Percentiles rank a stretch among this genome's conserved stretches.
phyloP scores from a whole-genome alignment of 495 filamentous ascomycete species.

The Chaetomium cochliodes region DNA sequence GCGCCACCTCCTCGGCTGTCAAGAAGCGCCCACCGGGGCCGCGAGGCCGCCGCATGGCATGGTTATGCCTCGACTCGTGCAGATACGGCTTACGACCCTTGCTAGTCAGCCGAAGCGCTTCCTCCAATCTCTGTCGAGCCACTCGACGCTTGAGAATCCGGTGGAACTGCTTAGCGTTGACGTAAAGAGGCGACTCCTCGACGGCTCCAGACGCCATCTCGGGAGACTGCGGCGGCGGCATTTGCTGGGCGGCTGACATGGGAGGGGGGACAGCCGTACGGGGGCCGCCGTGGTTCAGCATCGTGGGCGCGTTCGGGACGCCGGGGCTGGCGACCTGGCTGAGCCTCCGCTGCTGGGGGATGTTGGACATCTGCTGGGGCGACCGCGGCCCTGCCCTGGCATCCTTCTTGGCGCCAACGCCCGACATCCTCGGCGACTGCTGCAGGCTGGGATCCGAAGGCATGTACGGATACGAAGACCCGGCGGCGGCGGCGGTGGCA shows the following conservation, averaged over 20 bases:
- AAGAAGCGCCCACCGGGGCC: slow-evolving; percentile 96
- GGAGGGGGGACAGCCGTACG: slow-evolving; percentile 47
- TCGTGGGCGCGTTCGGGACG: slow-evolving; percentile 54
- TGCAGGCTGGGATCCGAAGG: slow-evolving; percentile 54
- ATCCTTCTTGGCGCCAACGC: slow-evolving; percentile 55
- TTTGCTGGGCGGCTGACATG: slow-evolving; percentile 48
- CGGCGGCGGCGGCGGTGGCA: slow-evolving; percentile 66
- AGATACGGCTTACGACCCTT: slow-evolving; percentile 97
- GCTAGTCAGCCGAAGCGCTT: slow-evolving; percentile 82
- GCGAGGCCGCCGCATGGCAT: slow-evolving; percentile 93
- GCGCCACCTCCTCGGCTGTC: slow-evolving; percentile 95
- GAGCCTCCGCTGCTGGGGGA: slow-evolving; percentile 53
- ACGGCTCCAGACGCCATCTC: slow-evolving; percentile 72
- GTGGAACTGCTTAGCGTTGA: slow-evolving; percentile 99
- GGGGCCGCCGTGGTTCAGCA: slow-evolving; percentile 53
- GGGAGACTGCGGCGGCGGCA: slow-evolving; percentile 72
- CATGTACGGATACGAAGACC: slow-evolving; percentile 58
- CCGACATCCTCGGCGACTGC: slow-evolving; percentile 60
- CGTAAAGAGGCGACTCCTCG: slow-evolving; percentile 93
- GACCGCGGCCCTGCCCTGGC: slow-evolving; percentile 56
- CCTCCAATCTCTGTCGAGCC: slow-evolving; percentile 89
- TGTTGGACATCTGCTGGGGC: slow-evolving; percentile 59
- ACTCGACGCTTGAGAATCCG: slow-evolving; percentile 92
- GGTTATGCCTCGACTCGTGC: slow-evolving; percentile 98
- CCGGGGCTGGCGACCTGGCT: slow-evolving; percentile 66